phyloP scores from a whole-genome alignment of 2,329 filamentous ascomycete species.

The Clarireedia hainanense region DNA sequence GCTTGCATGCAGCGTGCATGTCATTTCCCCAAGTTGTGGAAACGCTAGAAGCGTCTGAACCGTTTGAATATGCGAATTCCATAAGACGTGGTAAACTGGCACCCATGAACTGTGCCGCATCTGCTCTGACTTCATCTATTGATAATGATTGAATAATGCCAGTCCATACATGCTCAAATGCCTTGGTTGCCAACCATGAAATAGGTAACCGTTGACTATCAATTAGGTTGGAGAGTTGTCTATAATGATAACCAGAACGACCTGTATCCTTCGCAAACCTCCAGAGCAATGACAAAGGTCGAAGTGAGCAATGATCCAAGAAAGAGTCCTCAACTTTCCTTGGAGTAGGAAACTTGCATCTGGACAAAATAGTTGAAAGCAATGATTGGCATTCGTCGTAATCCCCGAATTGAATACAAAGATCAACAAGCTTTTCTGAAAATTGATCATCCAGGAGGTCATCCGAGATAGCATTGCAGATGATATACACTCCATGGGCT shows the following conservation, averaged over 20 bases:
- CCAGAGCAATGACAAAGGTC: conserved; percentile 30
- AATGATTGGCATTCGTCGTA: conserved; percentile 36
- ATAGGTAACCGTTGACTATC: conserved; percentile 30
- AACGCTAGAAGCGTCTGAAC: neutral
- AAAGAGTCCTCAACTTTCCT: conserved; percentile 22
- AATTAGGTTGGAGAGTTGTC: conserved; percentile 33
- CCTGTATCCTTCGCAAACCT: conserved; percentile 29
- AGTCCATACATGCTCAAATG: conserved; percentile 36
- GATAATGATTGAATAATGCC: conserved; percentile 32
- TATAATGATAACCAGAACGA: conserved; percentile 31
- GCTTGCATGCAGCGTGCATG: conserved; percentile 20
- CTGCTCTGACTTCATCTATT: conserved; percentile 25
- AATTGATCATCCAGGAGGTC: conserved; percentile 37
- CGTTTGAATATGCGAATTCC: neutral
- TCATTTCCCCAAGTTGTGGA: neutral
- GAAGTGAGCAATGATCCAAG: conserved; percentile 20
- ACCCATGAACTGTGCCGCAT: conserved; percentile 32
- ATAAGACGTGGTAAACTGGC: conserved; percentile 28
- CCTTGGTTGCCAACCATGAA: conserved; percentile 38
- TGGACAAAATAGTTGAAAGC: conserved; percentile 30
- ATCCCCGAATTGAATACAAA: conserved; percentile 34
- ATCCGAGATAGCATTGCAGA: conserved; percentile 36
- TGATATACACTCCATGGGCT: conserved; percentile 38
- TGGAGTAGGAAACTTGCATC: conserved; percentile 32
- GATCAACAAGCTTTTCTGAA: conserved; percentile 33